A percentile compares a stretch with the other conserved stretches of the same genome.
Conservation (phyloP, 2,329 filamentous ascomycete genomes). For the Scopulariopsis brevicaulis region DNA sequence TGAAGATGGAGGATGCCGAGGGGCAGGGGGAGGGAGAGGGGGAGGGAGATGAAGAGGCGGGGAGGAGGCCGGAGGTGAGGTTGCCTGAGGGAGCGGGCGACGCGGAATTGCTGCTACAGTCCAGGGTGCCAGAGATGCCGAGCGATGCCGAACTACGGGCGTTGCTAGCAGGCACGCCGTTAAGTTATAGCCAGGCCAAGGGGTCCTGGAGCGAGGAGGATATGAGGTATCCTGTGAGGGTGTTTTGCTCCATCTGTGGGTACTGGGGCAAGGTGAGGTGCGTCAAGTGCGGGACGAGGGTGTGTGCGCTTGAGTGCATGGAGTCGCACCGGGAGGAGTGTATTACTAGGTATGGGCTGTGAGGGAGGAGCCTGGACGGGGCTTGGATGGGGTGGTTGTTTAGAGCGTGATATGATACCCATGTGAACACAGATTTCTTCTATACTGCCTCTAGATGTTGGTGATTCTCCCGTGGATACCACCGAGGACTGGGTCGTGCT, state of each 20-base stretch:
- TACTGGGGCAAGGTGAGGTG: conserved; percentile 72
- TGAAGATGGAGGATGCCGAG: neutral
- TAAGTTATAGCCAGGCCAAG: conserved; percentile 56
- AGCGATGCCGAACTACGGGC: conserved; percentile 50
- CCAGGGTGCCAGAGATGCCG: conserved; percentile 45
- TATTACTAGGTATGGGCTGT: conserved; percentile 49
- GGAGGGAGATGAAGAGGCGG: neutral
- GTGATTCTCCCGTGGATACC: neutral
- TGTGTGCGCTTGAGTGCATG: conserved; percentile 69
- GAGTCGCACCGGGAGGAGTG: conserved; percentile 62
- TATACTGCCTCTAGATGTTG: neutral
- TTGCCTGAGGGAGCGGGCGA: conserved; percentile 20
- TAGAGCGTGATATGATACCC: conserved; percentile 2
- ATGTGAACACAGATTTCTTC: neutral
- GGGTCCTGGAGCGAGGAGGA: conserved; percentile 30
- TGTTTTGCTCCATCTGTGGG: conserved; percentile 70
- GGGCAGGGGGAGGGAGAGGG: neutral
- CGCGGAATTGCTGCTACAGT: conserved; percentile 36
- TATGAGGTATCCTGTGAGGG: conserved; percentile 41
- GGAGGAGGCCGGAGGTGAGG: conserved; percentile 13
- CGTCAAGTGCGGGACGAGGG: conserved; percentile 64
- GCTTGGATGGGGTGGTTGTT: neutral
- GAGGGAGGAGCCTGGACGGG: conserved; percentile 6
- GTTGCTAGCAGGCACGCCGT: conserved; percentile 50
- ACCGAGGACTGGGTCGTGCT: neutral